These are phyloP conservation scores for Ustilago nuda DNA, from an alignment of 1,284 basidiomycete species.

Conservation along the genomic window DNA sequence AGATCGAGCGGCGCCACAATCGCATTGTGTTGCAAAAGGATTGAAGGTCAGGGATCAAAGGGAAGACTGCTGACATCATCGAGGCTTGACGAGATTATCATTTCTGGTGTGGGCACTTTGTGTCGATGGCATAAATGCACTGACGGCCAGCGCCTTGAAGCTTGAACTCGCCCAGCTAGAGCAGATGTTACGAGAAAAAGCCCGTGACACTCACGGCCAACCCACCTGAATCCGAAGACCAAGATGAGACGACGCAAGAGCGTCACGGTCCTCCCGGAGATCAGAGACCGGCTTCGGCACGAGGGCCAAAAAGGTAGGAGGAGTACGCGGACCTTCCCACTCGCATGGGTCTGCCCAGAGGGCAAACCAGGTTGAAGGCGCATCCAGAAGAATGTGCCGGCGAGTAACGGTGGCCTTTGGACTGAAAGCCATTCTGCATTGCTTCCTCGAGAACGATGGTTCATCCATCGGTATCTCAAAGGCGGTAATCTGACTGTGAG, in stretches of 20 bases:
- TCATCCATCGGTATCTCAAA: background rate
- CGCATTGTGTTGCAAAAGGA: conserved; percentile 9
- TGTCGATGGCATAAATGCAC: conserved; percentile 20
- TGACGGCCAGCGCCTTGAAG: conserved; percentile 50
- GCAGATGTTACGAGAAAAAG: conserved; percentile 43
- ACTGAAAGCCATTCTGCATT: conserved; percentile 44
- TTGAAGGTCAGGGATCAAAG: background rate
- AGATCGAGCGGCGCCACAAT: conserved; percentile 1
- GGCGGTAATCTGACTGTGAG: background rate
- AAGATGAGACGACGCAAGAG: conserved; percentile 6
- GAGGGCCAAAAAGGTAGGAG: conserved; percentile 53
- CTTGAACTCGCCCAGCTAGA: conserved; percentile 59
- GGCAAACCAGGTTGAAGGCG: conserved; percentile 24
- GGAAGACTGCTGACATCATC: conserved; percentile 18
- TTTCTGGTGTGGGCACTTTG: conserved; percentile 57
- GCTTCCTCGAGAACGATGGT: background rate
- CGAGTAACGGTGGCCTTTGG: conserved; percentile 68
- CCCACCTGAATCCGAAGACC: conserved; percentile 3
- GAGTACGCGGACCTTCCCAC: conserved; percentile 69
- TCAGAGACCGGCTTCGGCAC: conserved; percentile 38
- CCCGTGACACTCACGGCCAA: conserved; percentile 17
- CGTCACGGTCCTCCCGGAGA: conserved; percentile 38
- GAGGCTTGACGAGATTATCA: conserved; percentile 50
- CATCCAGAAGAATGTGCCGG: conserved; percentile 20
- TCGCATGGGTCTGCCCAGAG: conserved; percentile 53